A percentile compares a stretch with the other conserved stretches of the same genome.
Evolutionary conservation across 148 eudicot genomes (phyloP).

Genomic region (Dianthus caryophyllus): DNA sequence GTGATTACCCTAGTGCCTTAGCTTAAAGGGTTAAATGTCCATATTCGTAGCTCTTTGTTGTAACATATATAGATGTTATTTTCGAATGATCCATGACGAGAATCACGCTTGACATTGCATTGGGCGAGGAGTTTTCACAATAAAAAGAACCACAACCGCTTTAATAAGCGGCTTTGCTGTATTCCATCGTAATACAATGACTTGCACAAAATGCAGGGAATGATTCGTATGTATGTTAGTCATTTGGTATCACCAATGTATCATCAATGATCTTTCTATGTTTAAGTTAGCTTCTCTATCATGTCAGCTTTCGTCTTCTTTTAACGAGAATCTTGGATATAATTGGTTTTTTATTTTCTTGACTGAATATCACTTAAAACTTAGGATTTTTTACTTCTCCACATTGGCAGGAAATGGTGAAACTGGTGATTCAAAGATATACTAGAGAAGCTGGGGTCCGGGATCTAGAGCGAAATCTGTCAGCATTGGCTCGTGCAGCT

Average conservation of each 20-base stretch:
- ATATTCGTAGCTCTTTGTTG: too few species aligned
- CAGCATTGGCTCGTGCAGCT: slow-evolving; percentile 98
- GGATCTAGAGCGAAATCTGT: slow-evolving; percentile 81
- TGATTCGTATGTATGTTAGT: neutral
- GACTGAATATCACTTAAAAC: neutral
- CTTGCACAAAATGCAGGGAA: too few species aligned
- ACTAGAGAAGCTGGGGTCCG: slow-evolving; percentile 99
- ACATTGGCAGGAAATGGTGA: slow-evolving; percentile 63
- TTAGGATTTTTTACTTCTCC: slow-evolving; percentile 1
- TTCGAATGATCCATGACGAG: too few species aligned
- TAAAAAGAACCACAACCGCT: too few species aligned
- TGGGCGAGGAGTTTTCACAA: too few species aligned
- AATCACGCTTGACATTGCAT: too few species aligned
- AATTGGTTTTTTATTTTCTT: neutral
- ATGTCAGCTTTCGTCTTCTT: neutral
- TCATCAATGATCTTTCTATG: neutral
- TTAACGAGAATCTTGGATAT: neutral
- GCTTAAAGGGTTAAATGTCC: too few species aligned
- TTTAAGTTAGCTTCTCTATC: neutral
- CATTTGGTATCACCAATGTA: neutral
- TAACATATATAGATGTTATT: too few species aligned
- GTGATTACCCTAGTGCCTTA: too few species aligned
- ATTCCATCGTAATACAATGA: too few species aligned
- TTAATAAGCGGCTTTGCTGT: too few species aligned
- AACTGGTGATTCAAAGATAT: slow-evolving; percentile 79